Evolutionary conservation across 2,329 filamentous ascomycete species (phyloP).

Genomic region (Phyllosticta citribraziliensis): DNA sequence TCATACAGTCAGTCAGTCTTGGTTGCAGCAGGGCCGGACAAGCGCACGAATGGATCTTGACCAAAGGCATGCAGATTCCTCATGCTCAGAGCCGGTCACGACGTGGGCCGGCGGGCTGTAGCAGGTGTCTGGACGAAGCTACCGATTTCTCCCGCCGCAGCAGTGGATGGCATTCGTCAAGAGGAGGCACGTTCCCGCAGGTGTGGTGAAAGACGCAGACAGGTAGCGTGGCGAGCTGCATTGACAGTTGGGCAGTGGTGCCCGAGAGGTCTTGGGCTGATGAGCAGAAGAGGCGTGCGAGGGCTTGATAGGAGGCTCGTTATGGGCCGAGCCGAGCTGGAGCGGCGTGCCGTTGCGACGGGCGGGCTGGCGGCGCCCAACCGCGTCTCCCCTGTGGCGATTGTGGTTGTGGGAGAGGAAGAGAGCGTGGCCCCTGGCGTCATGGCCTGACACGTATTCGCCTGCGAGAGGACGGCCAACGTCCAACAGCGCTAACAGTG

Average conservation of each 20-base stretch:
- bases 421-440: slow-evolving; percentile 5
- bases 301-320: slow-evolving; percentile 1
- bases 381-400: slow-evolving; percentile 2
- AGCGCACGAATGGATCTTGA: background rate
- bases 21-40: background rate
- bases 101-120: background rate
- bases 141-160: background rate
- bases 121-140: background rate
- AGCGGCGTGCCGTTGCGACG: slow-evolving; percentile 2
- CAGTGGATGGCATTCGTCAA: background rate
- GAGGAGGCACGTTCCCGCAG: background rate
- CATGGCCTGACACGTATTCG: slow-evolving; percentile 4
- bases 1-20: background rate
- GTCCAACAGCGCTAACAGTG: background rate
- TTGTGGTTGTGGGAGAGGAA: slow-evolving; percentile 1
- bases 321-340: slow-evolving; percentile 8
- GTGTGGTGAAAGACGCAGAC: background rate
- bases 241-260: background rate
- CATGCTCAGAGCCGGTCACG: background rate
- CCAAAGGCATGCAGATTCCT: background rate
- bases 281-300: background rate
- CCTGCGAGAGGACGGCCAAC: background rate
- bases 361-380: slow-evolving; percentile 3
- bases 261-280: background rate
- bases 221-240: background rate